phyloP scores from a whole-genome alignment of 371 early-diverging fungal species.

The Mortierella polycephala region DNA sequence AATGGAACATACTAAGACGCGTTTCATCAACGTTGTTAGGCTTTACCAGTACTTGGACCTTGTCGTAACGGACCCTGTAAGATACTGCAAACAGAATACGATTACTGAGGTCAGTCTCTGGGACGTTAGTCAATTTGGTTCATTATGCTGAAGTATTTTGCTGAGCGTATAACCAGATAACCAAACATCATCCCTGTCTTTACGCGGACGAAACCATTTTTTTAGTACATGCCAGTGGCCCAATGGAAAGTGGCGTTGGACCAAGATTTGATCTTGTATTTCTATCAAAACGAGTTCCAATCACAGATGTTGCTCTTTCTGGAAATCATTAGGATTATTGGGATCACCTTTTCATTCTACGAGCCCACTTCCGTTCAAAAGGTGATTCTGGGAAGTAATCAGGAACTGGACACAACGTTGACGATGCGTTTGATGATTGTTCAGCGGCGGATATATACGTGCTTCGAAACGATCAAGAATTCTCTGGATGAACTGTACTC shows the following conservation, averaged over 20 bases:
- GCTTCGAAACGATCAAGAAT: neutral
- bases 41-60: slow-evolving; percentile 29
- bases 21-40: slow-evolving; percentile 7
- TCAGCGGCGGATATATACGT: neutral
- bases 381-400: slow-evolving; percentile 1
- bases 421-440: neutral
- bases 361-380: slow-evolving; percentile 2
- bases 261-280: slow-evolving; percentile 19
- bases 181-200: neutral
- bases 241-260: slow-evolving; percentile 20
- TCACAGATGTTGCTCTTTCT: slow-evolving; percentile 25
- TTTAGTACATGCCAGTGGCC: slow-evolving; percentile 21
- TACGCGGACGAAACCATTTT: neutral
- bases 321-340: slow-evolving; percentile 11
- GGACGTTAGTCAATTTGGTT: neutral
- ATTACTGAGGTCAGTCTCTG: slow-evolving; percentile 17
- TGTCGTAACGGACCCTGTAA: slow-evolving; percentile 17
- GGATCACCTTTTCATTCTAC: neutral
- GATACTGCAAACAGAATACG: slow-evolving; percentile 11
- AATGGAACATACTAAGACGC: neutral
- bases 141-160: neutral
- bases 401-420: neutral
- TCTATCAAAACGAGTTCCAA: slow-evolving; percentile 15
- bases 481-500: neutral
- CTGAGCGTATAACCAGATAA: neutral